phyloP scores from a whole-genome alignment of 495 filamentous ascomycete species.

The Aspergillus bridgeri region DNA sequence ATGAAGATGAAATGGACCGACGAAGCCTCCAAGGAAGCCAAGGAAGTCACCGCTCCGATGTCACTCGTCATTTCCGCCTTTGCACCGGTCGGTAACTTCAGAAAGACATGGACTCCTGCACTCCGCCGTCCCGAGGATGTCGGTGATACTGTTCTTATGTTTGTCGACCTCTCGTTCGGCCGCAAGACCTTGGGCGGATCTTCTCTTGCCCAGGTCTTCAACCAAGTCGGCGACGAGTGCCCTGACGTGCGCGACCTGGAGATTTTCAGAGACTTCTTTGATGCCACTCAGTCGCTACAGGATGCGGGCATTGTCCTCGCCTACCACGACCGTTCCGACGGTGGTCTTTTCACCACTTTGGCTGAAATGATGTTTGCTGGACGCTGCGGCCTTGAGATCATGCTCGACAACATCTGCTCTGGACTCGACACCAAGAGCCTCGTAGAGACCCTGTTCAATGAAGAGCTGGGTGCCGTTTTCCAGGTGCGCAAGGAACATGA shows the following conservation, averaged over 20 bases:
- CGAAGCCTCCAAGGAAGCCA: slow-evolving; percentile 58
- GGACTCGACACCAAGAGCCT: slow-evolving; percentile 57
- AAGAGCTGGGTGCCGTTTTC: slow-evolving; percentile 97
- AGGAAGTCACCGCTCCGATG: slow-evolving; percentile 87
- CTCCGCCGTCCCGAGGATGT: slow-evolving; percentile 80
- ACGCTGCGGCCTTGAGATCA: slow-evolving; percentile 81
- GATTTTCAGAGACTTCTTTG: slow-evolving; percentile 85
- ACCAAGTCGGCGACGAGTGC: slow-evolving; percentile 75
- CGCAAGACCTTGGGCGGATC: slow-evolving; percentile 83
- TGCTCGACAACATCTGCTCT: slow-evolving; percentile 67
- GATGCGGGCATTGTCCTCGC: slow-evolving; percentile 84
- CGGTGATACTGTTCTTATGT: slow-evolving; percentile 84
- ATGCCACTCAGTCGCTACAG: slow-evolving; percentile 82
- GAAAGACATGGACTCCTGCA: slow-evolving; percentile 89
- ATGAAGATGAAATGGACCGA: slow-evolving; percentile 99
- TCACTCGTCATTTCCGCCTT: slow-evolving; percentile 90
- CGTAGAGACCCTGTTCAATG: slow-evolving; percentile 82
- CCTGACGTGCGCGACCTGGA: slow-evolving; percentile 83
- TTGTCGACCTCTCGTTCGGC: slow-evolving; percentile 81
- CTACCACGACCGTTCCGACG: slow-evolving; percentile 93
- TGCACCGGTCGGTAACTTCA: slow-evolving; percentile 71
- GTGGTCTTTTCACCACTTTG: slow-evolving; percentile 87
- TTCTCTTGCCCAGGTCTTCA: slow-evolving; percentile 88
- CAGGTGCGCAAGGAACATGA: slow-evolving; percentile 84
- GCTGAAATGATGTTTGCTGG: slow-evolving; percentile 99